phyloP scores from a whole-genome alignment of 495 filamentous ascomycete genomes.

The Tuber indicum region DNA sequence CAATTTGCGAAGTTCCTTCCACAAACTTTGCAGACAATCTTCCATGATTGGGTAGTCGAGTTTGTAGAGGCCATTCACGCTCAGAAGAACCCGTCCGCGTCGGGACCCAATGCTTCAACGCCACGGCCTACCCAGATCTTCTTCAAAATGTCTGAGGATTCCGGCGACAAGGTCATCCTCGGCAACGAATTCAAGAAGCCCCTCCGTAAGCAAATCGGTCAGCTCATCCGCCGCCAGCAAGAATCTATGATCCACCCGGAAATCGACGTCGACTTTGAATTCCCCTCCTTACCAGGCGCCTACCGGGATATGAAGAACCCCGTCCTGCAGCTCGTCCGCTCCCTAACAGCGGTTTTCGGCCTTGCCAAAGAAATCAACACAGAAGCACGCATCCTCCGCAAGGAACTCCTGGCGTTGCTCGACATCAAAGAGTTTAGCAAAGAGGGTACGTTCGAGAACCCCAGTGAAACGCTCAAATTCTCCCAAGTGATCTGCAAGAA shows the following conservation, averaged over 20 bases:
- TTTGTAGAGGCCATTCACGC: constrained; percentile 93
- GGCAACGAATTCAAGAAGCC: constrained; percentile 76
- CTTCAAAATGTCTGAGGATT: constrained; percentile 54
- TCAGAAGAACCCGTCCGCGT: constrained; percentile 49
- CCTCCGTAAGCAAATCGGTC: constrained; percentile 76
- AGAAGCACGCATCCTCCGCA: constrained; percentile 77
- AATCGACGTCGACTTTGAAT: constrained; percentile 76
- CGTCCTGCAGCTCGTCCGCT: constrained; percentile 80
- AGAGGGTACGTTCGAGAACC: constrained; percentile 80
- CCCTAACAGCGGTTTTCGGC: constrained; percentile 80
- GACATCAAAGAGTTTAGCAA: constrained; percentile 89
- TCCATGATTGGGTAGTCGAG: constrained; percentile 88
- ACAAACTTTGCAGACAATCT: constrained; percentile 67
- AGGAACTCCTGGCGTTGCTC: constrained; percentile 81
- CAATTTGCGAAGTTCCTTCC: constrained; percentile 88
- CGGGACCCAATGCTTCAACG: constrained; percentile 47
- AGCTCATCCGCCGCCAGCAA: constrained; percentile 71
- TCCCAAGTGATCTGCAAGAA: constrained; percentile 72
- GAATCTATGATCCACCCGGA: constrained; percentile 87
- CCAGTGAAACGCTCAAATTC: constrained; percentile 65
- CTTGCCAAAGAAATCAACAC: constrained; percentile 81
- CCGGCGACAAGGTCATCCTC: constrained; percentile 57
- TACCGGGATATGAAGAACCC: constrained; percentile 59
- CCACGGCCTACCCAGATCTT: constrained; percentile 76
- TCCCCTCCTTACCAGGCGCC: constrained; percentile 77